Evolutionary conservation across 2,329 filamentous ascomycete species (phyloP).

Genomic region (Sclerotinia borealis): DNA sequence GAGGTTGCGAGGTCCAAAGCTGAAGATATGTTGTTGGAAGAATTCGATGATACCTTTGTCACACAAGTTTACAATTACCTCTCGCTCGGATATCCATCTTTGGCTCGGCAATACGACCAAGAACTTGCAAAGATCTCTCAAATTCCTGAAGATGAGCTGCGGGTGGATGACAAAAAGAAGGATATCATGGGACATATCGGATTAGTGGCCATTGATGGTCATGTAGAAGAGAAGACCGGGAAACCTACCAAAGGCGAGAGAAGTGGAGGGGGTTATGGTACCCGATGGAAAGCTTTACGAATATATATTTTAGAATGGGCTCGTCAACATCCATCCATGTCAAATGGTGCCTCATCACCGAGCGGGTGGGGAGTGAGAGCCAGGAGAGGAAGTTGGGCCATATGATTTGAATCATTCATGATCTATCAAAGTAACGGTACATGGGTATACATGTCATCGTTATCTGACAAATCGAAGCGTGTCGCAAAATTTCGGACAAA

Average conservation of each 20-base stretch:
- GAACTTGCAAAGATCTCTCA: constrained; percentile 78
- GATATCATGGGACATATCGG: constrained; percentile 70
- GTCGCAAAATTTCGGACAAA: background rate
- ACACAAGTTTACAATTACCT: constrained; percentile 98
- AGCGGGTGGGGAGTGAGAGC: constrained; percentile 63
- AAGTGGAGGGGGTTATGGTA: constrained; percentile 39
- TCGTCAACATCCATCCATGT: constrained; percentile 72
- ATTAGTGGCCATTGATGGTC: constrained; percentile 40
- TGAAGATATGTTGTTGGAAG: constrained; percentile 42
- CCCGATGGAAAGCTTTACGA: constrained; percentile 78
- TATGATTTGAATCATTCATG: constrained; percentile 42
- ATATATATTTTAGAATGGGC: constrained; percentile 87
- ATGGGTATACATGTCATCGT: background rate
- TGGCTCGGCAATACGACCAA: constrained; percentile 75
- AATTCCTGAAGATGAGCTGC: constrained; percentile 62
- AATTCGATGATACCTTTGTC: constrained; percentile 79
- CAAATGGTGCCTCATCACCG: constrained; percentile 45
- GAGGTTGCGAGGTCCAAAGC: constrained; percentile 25
- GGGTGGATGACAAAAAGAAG: constrained; percentile 61
- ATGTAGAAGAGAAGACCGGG: constrained; percentile 22
- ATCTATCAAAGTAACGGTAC: background rate
- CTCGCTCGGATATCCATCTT: constrained; percentile 82
- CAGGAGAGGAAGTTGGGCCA: constrained; percentile 66
- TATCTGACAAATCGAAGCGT: background rate
- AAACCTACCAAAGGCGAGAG: constrained; percentile 36